Evolutionary conservation across 106 monocot genomes (phyloP).

Genomic region (Triglochin maritima): DNA sequence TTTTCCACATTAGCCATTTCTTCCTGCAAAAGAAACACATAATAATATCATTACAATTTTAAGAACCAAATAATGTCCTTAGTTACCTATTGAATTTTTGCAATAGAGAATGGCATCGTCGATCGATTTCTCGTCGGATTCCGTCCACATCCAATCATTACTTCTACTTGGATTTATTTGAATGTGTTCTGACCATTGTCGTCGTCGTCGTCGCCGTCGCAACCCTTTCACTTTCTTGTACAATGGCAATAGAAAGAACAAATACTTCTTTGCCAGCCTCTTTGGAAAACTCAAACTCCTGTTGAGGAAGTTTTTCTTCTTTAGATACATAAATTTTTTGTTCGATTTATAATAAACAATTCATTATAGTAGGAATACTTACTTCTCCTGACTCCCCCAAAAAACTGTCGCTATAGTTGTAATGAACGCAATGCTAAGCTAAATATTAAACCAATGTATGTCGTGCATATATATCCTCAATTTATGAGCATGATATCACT

Average conservation of each 20-base stretch:
- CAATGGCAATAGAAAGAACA: not conserved
- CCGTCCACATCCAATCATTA: slow-evolving; percentile 1
- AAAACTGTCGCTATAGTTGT: too few species aligned
- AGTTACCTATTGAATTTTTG: slow-evolving; percentile 1
- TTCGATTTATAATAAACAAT: too few species aligned
- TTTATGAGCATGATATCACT: too few species aligned
- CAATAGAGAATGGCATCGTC: slow-evolving; percentile 1
- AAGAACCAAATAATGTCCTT: not conserved
- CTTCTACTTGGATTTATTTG: too few species aligned
- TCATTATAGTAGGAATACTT: too few species aligned
- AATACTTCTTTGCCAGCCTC: not conserved
- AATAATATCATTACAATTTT: not conserved
- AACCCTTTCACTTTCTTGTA: not conserved
- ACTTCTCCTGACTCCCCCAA: too few species aligned
- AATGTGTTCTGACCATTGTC: not conserved
- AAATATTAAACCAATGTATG: too few species aligned
- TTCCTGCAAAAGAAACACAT: slow-evolving; percentile 2
- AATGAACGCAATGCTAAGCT: too few species aligned
- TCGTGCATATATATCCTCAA: too few species aligned
- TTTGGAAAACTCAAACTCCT: not conserved
- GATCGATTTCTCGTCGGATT: not conserved
- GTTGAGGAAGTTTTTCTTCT: not conserved
- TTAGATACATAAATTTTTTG: too few species aligned
- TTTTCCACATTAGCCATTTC: slow-evolving; percentile 8
- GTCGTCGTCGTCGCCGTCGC: not conserved